Percentiles rank a stretch among this genome's conserved stretches.
Evolutionary conservation across 768 basidiomycete genomes (phyloP).

Genomic region (Naganishia vaughanmartiniae): DNA sequence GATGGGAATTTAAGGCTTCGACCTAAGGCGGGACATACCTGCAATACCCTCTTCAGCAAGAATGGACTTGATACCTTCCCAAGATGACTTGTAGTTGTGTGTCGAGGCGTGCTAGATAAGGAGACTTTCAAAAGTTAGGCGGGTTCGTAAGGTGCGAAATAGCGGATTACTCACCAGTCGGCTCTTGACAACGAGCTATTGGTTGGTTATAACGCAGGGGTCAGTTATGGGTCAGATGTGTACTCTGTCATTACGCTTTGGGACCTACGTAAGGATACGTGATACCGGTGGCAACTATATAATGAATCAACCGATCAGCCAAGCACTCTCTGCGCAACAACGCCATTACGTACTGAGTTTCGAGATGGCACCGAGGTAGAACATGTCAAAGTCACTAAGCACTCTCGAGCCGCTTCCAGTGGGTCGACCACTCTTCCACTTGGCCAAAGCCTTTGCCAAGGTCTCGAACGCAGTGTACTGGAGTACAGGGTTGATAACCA

Average conservation of each 20-base stretch:
- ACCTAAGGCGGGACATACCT: conserved; percentile 41
- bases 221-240: background rate
- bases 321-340: background rate
- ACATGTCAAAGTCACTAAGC: conserved; percentile 82
- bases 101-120: conserved; percentile 61
- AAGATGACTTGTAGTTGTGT: conserved; percentile 68
- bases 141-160: background rate
- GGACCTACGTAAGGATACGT: conserved; percentile 73
- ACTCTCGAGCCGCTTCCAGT: conserved; percentile 56
- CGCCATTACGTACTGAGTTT: conserved; percentile 61
- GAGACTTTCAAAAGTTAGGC: background rate
- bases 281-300: conserved; percentile 55
- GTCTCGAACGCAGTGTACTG: conserved; percentile 92
- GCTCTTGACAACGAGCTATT: conserved; percentile 52
- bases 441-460: conserved; percentile 77
- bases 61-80: conserved; percentile 75
- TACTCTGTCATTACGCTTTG: background rate
- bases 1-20: background rate
- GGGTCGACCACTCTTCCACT: conserved; percentile 59
- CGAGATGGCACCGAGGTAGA: conserved; percentile 87
- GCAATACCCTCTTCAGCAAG: conserved; percentile 65
- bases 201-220: background rate
- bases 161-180: conserved; percentile 42
- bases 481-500: conserved; percentile 94
- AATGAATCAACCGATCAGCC: too few species aligned